Evolutionary conservation across 108 stramenopile species (phyloP).

Genomic region (Aurantiochytrium sp.): DNA sequence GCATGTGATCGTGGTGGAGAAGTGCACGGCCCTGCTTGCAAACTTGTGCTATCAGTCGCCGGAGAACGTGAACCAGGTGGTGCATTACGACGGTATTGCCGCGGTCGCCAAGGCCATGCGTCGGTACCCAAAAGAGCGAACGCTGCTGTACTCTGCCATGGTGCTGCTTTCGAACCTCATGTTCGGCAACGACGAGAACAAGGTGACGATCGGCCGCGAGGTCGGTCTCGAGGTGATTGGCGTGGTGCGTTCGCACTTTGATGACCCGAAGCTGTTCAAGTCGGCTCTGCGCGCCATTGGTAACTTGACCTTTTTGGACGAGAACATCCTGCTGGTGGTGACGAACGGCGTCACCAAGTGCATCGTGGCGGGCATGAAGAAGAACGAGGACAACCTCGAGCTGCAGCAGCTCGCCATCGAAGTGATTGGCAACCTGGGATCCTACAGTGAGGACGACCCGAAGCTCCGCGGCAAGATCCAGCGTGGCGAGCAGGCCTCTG

Average conservation of each 20-base stretch:
- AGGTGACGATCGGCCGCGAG: conserved; percentile 2
- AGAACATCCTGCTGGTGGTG: conserved; percentile 28
- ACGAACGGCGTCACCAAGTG: conserved; percentile 26
- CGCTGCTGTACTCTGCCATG: conserved; percentile 20
- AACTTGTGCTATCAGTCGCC: background rate
- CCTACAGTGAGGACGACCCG: conserved; percentile 5
- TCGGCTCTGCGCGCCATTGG: conserved; percentile 36
- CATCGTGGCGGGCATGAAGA: conserved; percentile 31
- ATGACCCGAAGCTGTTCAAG: conserved; percentile 18
- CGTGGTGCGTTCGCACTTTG: background rate
- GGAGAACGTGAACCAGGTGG: background rate
- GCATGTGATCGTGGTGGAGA: background rate
- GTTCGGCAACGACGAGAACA: conserved; percentile 33
- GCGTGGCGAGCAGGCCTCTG: background rate
- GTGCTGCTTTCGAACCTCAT: conserved; percentile 29
- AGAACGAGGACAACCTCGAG: background rate
- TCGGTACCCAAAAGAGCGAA: background rate
- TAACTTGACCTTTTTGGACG: conserved; percentile 19
- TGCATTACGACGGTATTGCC: background rate
- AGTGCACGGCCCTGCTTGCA: background rate
- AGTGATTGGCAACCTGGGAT: conserved; percentile 32
- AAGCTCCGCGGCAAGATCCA: background rate
- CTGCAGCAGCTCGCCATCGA: conserved; percentile 26
- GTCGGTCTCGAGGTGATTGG: background rate
- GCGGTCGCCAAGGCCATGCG: background rate